A percentile compares a stretch with the other conserved stretches of the same genome.
These are phyloP conservation scores for Saturnispora zaruensis DNA, from an alignment of 805 yeast species.

Conservation along the genomic window DNA sequence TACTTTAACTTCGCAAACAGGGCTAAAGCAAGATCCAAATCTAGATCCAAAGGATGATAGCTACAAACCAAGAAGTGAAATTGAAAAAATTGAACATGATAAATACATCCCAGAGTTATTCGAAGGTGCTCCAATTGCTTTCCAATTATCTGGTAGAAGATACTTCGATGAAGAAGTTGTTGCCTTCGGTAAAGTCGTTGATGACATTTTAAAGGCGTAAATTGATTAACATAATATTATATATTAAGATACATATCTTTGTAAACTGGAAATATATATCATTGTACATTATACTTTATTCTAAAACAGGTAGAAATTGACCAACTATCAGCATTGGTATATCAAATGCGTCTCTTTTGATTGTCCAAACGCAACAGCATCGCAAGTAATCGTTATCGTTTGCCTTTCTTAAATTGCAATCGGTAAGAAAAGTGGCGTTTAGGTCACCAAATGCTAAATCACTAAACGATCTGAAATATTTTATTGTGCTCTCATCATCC, in stretches of 20 bases:
- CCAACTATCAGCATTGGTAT: slow-evolving; percentile 80
- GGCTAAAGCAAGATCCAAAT: slow-evolving; percentile 43
- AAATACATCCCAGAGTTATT: slow-evolving; percentile 40
- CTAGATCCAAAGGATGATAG: slow-evolving; percentile 40
- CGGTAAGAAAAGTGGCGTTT: slow-evolving; percentile 43
- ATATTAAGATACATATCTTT: background rate
- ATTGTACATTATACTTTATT: slow-evolving; percentile 10
- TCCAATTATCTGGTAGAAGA: slow-evolving; percentile 47
- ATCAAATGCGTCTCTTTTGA: slow-evolving; percentile 74
- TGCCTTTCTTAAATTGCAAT: slow-evolving; percentile 37
- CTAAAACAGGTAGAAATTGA: slow-evolving; percentile 62
- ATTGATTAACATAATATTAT: background rate
- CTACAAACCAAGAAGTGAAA: slow-evolving; percentile 35
- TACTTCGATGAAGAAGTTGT: slow-evolving; percentile 51
- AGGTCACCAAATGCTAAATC: slow-evolving; percentile 62
- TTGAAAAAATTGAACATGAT: slow-evolving; percentile 41
- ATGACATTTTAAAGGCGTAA: slow-evolving; percentile 19
- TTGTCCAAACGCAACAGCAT: slow-evolving; percentile 80
- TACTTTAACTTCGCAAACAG: slow-evolving; percentile 54
- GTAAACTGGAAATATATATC: background rate
- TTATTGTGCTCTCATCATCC: slow-evolving; percentile 69
- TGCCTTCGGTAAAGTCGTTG: slow-evolving; percentile 27
- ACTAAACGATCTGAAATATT: slow-evolving; percentile 65
- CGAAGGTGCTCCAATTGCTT: slow-evolving; percentile 45
- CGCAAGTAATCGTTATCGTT: slow-evolving; percentile 35